Evolutionary conservation across 2,329 filamentous ascomycete species (phyloP).

Genomic region (Grosmannia huntii): DNA sequence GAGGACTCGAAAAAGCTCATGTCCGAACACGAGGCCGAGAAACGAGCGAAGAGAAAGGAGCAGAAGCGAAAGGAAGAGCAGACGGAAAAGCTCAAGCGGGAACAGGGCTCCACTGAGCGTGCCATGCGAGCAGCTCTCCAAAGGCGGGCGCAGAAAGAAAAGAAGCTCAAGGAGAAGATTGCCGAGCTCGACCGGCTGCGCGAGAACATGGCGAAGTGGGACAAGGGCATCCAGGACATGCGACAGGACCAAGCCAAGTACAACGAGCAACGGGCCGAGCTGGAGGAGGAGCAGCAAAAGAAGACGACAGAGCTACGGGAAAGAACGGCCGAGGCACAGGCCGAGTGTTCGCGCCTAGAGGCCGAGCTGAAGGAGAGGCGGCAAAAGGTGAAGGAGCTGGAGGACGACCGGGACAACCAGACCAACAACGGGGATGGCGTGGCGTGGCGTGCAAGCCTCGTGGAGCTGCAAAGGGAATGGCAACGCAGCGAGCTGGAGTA

Average conservation of each 20-base stretch:
- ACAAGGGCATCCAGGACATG: slow-evolving; percentile 49
- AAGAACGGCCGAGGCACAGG: slow-evolving; percentile 48
- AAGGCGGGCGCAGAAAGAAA: slow-evolving; percentile 67
- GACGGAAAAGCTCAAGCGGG: slow-evolving; percentile 70
- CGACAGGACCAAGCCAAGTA: slow-evolving; percentile 40
- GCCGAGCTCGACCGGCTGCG: slow-evolving; percentile 55
- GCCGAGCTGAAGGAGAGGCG: slow-evolving; percentile 60
- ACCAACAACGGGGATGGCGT: slow-evolving; percentile 50
- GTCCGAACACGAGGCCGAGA: slow-evolving; percentile 60
- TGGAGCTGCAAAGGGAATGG: slow-evolving; percentile 42
- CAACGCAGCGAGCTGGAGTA: slow-evolving; percentile 39
- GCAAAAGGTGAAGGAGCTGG: slow-evolving; percentile 59
- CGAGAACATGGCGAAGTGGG: slow-evolving; percentile 58
- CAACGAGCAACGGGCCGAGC: slow-evolving; percentile 36
- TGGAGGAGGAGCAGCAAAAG: slow-evolving; percentile 37
- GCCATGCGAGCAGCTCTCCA: slow-evolving; percentile 71
- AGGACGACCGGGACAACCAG: slow-evolving; percentile 54
- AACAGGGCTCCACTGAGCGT: slow-evolving; percentile 68
- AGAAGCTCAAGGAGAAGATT: slow-evolving; percentile 53
- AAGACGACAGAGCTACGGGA: slow-evolving; percentile 39
- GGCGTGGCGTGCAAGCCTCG: slow-evolving; percentile 37
- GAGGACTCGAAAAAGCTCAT: slow-evolving; percentile 55
- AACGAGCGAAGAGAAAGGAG: slow-evolving; percentile 63
- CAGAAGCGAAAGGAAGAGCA: slow-evolving; percentile 85
- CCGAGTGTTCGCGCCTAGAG: slow-evolving; percentile 53